Percentiles rank a stretch among this genome's conserved stretches.
Conservation (phyloP, 176 grass and related monocot genomes). For the Zea mays region Zm-B73-REFERENCE-NAM-5.0 NC_050096.1:160777001-160777500, state of each 20-base stretch:
- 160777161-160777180: slow-evolving; percentile 59
- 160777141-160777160: slow-evolving; percentile 82
- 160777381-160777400: slow-evolving; percentile 12
- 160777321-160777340: background rate
- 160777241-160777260: slow-evolving; percentile 67
- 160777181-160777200: slow-evolving; percentile 88
- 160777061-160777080: background rate
- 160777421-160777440: background rate
- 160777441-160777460: slow-evolving; percentile 11
- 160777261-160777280: background rate
- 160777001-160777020: slow-evolving; percentile 5
- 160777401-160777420: slow-evolving; percentile 6
- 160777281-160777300: slow-evolving; percentile 7
- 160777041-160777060: background rate
- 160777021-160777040: background rate
- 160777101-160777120: slow-evolving; percentile 87
- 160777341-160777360: background rate
- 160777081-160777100: slow-evolving; percentile 76
- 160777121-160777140: slow-evolving; percentile 85
- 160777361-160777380: slow-evolving; percentile 7
- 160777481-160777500: slow-evolving; percentile 49
- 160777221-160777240: slow-evolving; percentile 84
- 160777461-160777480: background rate
- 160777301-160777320: slow-evolving; percentile 16
- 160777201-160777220: slow-evolving; percentile 98